Evolutionary conservation across 2,329 filamentous ascomycete genomes (phyloP).

Genomic region (Aspergillus floridensis): DNA sequence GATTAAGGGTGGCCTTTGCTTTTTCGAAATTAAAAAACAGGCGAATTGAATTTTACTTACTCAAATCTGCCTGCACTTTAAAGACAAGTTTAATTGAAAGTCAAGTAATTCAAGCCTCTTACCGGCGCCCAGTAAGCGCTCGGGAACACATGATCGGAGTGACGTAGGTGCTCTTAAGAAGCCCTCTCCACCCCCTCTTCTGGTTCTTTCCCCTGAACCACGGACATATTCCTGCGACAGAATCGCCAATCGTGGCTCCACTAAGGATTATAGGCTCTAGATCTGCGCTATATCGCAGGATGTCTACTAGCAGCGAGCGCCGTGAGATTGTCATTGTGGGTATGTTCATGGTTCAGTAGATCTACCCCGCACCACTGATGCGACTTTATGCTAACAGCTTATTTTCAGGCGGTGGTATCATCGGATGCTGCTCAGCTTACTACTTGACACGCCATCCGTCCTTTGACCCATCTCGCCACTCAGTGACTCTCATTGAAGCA

Average conservation of each 20-base stretch:
- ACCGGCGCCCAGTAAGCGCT: slow-evolving; percentile 3
- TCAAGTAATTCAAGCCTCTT: not conserved
- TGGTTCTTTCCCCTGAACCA: not conserved
- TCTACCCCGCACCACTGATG: slow-evolving; percentile 24
- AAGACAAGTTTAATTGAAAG: not conserved
- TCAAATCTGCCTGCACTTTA: slow-evolving; percentile 3
- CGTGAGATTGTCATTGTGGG: slow-evolving; percentile 44
- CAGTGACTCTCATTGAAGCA: slow-evolving; percentile 83
- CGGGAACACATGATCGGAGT: slow-evolving; percentile 30
- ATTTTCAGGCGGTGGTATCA: slow-evolving; percentile 76
- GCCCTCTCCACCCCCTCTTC: not conserved
- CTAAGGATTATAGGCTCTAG: slow-evolving; percentile 16
- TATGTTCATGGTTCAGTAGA: slow-evolving; percentile 20
- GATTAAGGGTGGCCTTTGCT: slow-evolving; percentile 6
- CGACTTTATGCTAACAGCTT: slow-evolving; percentile 14
- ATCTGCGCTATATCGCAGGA: slow-evolving; percentile 24
- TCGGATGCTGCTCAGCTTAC: slow-evolving; percentile 88
- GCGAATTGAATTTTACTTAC: slow-evolving; percentile 3
- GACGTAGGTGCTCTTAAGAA: slow-evolving; percentile 26
- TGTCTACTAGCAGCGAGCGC: slow-evolving; percentile 29
- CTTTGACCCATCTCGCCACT: slow-evolving; percentile 72
- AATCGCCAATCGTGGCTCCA: slow-evolving; percentile 24
- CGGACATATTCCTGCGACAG: not conserved
- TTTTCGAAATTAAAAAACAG: not conserved
- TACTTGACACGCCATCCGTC: slow-evolving; percentile 82